Evolutionary conservation across 208 protist species (phyloP).

Genomic region (Tritrichomonas foetus): DNA sequence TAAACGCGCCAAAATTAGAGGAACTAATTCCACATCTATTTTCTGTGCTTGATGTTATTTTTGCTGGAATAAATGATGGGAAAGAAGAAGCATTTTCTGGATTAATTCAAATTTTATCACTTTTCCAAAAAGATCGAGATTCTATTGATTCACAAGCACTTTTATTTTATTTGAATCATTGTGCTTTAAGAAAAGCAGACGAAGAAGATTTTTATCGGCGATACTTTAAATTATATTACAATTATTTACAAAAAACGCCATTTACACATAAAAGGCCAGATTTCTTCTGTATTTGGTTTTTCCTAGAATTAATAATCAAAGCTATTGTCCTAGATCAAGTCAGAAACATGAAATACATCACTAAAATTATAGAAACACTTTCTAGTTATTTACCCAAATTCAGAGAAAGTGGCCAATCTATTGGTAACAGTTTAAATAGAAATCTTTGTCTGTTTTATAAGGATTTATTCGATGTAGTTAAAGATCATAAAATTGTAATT

Average conservation of each 20-base stretch:
- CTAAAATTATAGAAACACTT: not conserved
- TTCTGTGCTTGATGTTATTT: not conserved
- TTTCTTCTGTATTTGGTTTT: not conserved
- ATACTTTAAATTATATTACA: not conserved
- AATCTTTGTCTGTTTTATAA: not conserved
- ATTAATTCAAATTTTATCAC: not conserved
- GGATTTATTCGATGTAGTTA: not conserved
- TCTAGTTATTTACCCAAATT: not conserved
- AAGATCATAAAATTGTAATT: not conserved
- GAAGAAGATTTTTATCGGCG: not conserved
- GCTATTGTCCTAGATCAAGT: not conserved
- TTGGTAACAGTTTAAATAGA: not conserved
- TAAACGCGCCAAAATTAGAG: not conserved
- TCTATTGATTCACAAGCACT: not conserved
- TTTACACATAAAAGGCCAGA: not conserved
- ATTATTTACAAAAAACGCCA: not conserved
- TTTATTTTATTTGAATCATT: not conserved
- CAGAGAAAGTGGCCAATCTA: not conserved
- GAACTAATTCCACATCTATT: not conserved
- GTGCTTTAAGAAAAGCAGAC: not conserved
- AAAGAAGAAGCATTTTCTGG: not conserved
- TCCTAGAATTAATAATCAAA: slow-evolving; percentile 1
- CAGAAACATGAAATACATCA: not conserved
- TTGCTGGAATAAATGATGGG: not conserved
- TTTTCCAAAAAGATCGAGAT: not conserved